These are phyloP conservation scores for Arctium minus DNA, from an alignment of 129 eudicot species.

Conservation along the genomic window DNA sequence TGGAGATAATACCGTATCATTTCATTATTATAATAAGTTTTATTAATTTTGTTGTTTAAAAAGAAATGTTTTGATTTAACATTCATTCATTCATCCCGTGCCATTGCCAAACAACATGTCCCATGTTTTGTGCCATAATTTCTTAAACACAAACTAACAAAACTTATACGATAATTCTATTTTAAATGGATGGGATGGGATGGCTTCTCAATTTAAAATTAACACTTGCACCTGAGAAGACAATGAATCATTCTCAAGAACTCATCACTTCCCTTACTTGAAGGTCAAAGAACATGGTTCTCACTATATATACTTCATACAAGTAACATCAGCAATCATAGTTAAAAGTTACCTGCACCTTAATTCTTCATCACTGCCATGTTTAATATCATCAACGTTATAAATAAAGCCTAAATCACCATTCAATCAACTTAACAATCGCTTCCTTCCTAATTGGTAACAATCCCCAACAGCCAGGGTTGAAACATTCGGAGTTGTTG, in stretches of 20 bases:
- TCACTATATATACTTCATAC: not conserved
- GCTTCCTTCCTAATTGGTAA: not conserved
- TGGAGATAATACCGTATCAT: too few relatives aligned
- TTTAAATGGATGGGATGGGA: not conserved
- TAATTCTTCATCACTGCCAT: not conserved
- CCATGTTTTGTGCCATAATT: too few relatives aligned
- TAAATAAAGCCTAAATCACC: conserved; percentile 10
- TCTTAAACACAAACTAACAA: not conserved
- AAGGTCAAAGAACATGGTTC: not conserved
- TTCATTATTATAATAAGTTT: too few relatives aligned
- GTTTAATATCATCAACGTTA: not conserved
- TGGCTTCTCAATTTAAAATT: not conserved
- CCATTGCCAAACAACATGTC: too few relatives aligned
- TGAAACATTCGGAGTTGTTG: not conserved
- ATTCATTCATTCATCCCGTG: too few relatives aligned
- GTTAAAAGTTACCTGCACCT: not conserved
- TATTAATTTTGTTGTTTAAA: too few relatives aligned
- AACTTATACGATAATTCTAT: not conserved
- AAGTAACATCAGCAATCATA: not conserved
- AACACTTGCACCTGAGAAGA: not conserved
- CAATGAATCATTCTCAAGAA: not conserved
- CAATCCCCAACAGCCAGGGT: not conserved
- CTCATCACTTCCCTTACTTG: not conserved
- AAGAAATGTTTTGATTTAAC: too few relatives aligned
- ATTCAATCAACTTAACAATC: not conserved